Evolutionary conservation across 1,284 basidiomycete species (phyloP).

Genomic region (Malassezia furfur): DNA sequence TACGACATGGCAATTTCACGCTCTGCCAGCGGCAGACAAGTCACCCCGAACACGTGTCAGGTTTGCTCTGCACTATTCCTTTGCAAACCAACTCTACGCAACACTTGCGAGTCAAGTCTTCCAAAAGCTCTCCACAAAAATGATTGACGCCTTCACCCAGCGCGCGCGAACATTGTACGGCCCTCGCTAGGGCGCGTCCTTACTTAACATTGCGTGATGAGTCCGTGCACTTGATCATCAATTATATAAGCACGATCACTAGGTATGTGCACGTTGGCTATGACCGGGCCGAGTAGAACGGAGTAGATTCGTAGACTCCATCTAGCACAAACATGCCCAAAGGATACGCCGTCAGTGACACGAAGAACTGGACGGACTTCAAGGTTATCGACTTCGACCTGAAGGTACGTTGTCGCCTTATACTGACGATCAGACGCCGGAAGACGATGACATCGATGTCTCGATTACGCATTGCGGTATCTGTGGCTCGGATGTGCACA

Average conservation of each 20-base stretch:
- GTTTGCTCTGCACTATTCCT: constrained; percentile 63
- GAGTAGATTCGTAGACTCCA: too few species aligned
- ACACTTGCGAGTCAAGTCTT: constrained; percentile 72
- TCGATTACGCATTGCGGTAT: constrained; percentile 44
- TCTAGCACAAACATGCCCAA: constrained; percentile 18
- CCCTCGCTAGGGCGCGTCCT: not conserved
- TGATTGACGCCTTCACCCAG: constrained; percentile 84
- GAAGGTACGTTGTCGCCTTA: constrained; percentile 21
- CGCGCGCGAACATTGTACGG: constrained; percentile 53
- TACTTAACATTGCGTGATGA: not conserved
- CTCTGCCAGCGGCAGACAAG: not conserved
- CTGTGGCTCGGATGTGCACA: constrained; percentile 30
- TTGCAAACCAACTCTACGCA: constrained; percentile 75
- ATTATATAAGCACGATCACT: not conserved
- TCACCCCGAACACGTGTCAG: constrained; percentile 20
- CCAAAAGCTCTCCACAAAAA: constrained; percentile 71
- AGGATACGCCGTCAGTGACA: constrained; percentile 44
- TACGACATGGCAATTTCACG: constrained; percentile 57
- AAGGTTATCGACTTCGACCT: constrained; percentile 44
- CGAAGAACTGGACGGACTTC: constrained; percentile 46
- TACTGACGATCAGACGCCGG: constrained; percentile 17
- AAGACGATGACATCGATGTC: constrained; percentile 39
- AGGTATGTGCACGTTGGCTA: not conserved
- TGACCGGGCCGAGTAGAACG: not conserved
- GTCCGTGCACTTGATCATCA: not conserved